Conservation (phyloP, 805 yeast species). For the Lipomyces sp. region DNA sequence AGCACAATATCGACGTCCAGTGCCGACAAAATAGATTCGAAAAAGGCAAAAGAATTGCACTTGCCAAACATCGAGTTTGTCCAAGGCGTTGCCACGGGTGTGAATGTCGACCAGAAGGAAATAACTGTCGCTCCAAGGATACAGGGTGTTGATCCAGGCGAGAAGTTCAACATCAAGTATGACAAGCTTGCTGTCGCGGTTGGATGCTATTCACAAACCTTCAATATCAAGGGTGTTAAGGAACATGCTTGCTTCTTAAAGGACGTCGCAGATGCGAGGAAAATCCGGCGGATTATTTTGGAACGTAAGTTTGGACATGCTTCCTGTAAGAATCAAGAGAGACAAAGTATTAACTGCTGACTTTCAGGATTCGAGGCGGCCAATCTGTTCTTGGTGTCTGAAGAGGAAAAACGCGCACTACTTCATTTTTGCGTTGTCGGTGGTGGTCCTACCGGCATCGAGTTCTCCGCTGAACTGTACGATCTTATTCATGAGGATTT, state of each 20-base stretch:
- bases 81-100: conserved; percentile 18
- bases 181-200: conserved; percentile 66
- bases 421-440: conserved; percentile 67
- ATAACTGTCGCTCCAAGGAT: conserved; percentile 14
- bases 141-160: conserved; percentile 7
- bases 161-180: conserved; percentile 56
- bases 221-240: conserved; percentile 60
- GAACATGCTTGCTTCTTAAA: conserved; percentile 58
- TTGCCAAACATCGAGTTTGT: conserved; percentile 17
- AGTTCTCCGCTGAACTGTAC: conserved; percentile 65
- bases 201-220: conserved; percentile 65
- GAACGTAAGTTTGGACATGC: no score
- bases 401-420: conserved; percentile 56
- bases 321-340: no score
- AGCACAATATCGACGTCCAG: background rate
- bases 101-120: conserved; percentile 8
- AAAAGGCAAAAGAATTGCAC: conserved; percentile 4
- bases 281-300: conserved; percentile 53
- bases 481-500: conserved; percentile 65
- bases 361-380: conserved; percentile 54
- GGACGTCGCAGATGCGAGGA: conserved; percentile 62
- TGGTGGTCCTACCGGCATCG: conserved; percentile 75
- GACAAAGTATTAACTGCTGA: no score
- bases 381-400: conserved; percentile 60
- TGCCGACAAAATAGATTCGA: conserved; percentile 6